Conservation (phyloP, 2,329 filamentous ascomycete species). For the Apiospora koreana region DNA sequence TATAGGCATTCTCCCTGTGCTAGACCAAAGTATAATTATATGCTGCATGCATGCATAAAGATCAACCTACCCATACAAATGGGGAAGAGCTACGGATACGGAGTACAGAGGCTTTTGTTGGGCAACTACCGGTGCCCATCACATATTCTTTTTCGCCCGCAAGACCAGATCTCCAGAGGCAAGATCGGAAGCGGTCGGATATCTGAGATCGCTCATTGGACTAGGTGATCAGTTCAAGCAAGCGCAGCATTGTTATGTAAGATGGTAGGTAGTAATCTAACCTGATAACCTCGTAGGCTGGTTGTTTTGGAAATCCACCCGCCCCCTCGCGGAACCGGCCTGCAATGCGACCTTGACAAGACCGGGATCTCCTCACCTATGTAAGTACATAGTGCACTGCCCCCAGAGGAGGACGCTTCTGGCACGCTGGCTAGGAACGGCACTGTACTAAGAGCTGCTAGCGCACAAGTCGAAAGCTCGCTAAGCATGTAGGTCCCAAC, state of each 20-base stretch:
- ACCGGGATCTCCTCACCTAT: conserved; percentile 1
- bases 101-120: neutral
- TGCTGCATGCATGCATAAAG: conserved; percentile 5
- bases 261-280: neutral
- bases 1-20: neutral
- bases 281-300: neutral
- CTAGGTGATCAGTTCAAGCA: neutral
- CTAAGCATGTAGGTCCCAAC: neutral
- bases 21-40: neutral
- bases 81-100: neutral
- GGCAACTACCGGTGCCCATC: conserved; percentile 4
- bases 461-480: neutral
- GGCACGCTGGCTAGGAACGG: neutral
- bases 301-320: neutral
- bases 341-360: conserved; percentile 13
- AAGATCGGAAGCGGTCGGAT: conserved; percentile 9
- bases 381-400: neutral
- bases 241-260: conserved; percentile 5
- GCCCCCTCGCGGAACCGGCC: conserved; percentile 9
- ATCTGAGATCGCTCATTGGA: conserved; percentile 9
- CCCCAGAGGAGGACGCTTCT: neutral
- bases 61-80: neutral
- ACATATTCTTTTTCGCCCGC: neutral
- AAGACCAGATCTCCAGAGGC: conserved; percentile 5
- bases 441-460: neutral